Percentiles rank a stretch among this genome's conserved stretches.
These are phyloP conservation scores for Volvariella volvacea DNA, from an alignment of 1,284 basidiomycete species.

Conservation along the genomic window DNA sequence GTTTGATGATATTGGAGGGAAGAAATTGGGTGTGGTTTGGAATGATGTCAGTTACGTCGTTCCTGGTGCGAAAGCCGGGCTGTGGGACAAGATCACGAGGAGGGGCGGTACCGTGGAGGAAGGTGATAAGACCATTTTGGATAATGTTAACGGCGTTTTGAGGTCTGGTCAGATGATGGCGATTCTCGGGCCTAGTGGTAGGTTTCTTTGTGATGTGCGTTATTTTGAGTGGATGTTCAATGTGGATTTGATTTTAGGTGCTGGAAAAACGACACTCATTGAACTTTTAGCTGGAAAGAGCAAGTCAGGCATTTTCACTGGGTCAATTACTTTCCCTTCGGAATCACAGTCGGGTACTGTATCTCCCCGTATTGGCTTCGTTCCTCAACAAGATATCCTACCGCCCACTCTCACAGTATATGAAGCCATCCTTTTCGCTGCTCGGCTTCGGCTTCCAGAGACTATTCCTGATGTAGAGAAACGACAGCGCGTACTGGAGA, in stretches of 20 bases:
- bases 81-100: conserved; percentile 14
- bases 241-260: conserved; percentile 32
- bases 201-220: conserved; percentile 14
- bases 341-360: conserved; percentile 15
- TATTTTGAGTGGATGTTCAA: too few species aligned
- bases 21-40: conserved; percentile 64
- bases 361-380: conserved; percentile 65
- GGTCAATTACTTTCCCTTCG: conserved; percentile 55
- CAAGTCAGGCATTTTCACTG: conserved; percentile 67
- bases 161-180: conserved; percentile 79
- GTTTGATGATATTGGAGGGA: conserved; percentile 26
- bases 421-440: conserved; percentile 81
- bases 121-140: conserved; percentile 66
- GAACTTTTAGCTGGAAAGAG: conserved; percentile 76
- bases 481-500: conserved; percentile 55
- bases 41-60: conserved; percentile 62
- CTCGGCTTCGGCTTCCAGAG: conserved; percentile 79
- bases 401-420: conserved; percentile 75
- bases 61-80: conserved; percentile 17
- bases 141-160: conserved; percentile 62
- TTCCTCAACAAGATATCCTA: conserved; percentile 81
- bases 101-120: conserved; percentile 15
- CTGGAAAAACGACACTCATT: conserved; percentile 81
- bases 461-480: conserved; percentile 64
- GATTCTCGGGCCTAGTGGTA: conserved; percentile 81